These are phyloP conservation scores for Colletotrichum cuscutae DNA, from an alignment of 2,329 filamentous ascomycete species.

Conservation along the genomic window DNA sequence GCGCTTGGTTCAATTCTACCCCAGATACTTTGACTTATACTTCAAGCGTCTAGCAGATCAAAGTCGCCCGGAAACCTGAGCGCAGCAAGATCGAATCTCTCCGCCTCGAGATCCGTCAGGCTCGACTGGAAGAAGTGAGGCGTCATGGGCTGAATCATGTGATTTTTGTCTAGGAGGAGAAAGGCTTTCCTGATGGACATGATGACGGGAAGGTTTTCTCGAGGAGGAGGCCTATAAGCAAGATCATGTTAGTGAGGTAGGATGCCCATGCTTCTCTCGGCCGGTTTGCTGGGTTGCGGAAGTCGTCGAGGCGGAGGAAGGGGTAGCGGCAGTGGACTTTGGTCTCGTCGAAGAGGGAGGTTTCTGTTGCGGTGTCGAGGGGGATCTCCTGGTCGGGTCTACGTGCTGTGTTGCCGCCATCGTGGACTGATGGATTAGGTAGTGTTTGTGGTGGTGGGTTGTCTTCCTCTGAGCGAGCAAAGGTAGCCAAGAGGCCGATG, in stretches of 20 bases:
- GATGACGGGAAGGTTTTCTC: slow-evolving; percentile 20
- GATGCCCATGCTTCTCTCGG: slow-evolving; percentile 36
- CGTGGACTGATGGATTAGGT: background rate
- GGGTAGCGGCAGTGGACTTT: slow-evolving; percentile 42
- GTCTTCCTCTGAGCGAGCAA: background rate
- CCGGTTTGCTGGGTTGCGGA: slow-evolving; percentile 11
- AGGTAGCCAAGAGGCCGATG: background rate
- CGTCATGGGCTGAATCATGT: background rate
- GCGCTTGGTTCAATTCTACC: background rate
- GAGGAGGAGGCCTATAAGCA: slow-evolving; percentile 38
- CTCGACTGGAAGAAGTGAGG: background rate
- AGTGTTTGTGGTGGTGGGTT: background rate
- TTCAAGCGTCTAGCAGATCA: background rate
- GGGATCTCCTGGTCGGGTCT: background rate
- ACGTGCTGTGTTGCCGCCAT: background rate
- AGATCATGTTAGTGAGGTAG: slow-evolving; percentile 43
- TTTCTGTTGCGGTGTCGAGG: background rate
- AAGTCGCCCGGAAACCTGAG: background rate
- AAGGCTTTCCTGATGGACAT: background rate
- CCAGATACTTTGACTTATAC: background rate
- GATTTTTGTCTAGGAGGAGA: too few species aligned
- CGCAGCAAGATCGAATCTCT: background rate
- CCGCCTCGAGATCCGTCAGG: background rate
- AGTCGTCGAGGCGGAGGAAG: slow-evolving; percentile 38
- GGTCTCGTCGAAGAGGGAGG: slow-evolving; percentile 32